phyloP scores from a whole-genome alignment of 2,329 filamentous ascomycete genomes.

The Nigrograna mackinnonii region DNA sequence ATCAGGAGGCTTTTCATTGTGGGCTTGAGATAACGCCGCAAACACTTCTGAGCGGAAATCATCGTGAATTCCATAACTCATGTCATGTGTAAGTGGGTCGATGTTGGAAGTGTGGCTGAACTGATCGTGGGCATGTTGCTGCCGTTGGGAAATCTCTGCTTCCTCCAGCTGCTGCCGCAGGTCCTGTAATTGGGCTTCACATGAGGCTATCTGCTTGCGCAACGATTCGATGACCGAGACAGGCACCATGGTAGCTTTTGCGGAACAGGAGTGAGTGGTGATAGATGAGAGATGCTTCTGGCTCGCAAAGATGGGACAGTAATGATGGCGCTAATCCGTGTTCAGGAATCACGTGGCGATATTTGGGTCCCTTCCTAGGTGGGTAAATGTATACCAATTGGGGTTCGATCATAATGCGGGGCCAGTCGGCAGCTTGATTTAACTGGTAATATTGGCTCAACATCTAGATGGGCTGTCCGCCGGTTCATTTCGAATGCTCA shows the following conservation, averaged over 20 bases:
- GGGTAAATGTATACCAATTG: too few relatives aligned
- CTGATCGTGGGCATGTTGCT: conserved; percentile 17
- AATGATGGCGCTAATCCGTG: too few relatives aligned
- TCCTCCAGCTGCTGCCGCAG: conserved; percentile 47
- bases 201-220: conserved; percentile 45
- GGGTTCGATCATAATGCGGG: too few relatives aligned
- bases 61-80: conserved; percentile 45
- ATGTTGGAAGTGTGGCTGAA: conserved; percentile 19
- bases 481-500: too few relatives aligned
- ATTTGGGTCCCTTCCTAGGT: too few relatives aligned
- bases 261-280: too few relatives aligned
- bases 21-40: conserved; percentile 33
- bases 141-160: conserved; percentile 41
- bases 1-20: conserved; percentile 8
- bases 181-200: conserved; percentile 45
- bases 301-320: too few relatives aligned
- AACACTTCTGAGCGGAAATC: conserved; percentile 48
- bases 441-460: too few relatives aligned
- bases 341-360: too few relatives aligned
- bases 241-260: conserved; percentile 21
- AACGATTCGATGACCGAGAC: conserved; percentile 39
- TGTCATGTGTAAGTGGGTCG: conserved; percentile 37
- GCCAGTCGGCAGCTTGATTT: too few relatives aligned
- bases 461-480: too few relatives aligned
- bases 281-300: too few relatives aligned